These are phyloP conservation scores for Pelagophyceae sp. DNA, from an alignment of 352 stramenopile genomes.

Conservation along the genomic window DNA sequence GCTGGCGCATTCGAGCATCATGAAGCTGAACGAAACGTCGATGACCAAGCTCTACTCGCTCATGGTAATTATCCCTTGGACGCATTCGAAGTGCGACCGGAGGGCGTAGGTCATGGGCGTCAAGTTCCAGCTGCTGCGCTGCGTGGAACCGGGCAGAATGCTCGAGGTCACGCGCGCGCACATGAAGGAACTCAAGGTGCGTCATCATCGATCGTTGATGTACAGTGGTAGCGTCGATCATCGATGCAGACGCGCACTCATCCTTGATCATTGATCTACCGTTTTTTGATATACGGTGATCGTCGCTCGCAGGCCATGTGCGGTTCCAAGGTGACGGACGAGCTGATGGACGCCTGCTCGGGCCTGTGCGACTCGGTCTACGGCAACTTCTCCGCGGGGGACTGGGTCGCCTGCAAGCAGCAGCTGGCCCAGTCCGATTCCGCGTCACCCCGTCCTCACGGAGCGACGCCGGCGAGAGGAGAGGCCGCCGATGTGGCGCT, in stretches of 20 bases:
- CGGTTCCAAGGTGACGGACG: not conserved
- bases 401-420: constrained; percentile 71
- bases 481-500: too few species aligned
- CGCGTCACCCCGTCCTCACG: too few species aligned
- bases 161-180: constrained; percentile 73
- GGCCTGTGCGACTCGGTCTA: constrained; percentile 43
- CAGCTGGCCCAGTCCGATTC: constrained; percentile 61
- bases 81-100: too few species aligned
- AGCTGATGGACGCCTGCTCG: constrained; percentile 19
- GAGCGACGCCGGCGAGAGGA: too few species aligned
- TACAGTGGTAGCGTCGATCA: too few species aligned
- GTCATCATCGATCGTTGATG: too few species aligned
- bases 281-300: too few species aligned
- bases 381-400: constrained; percentile 47
- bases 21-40: constrained; percentile 77
- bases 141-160: constrained; percentile 63
- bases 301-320: too few species aligned
- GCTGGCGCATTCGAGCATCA: constrained; percentile 78
- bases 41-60: constrained; percentile 86
- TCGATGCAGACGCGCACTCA: too few species aligned
- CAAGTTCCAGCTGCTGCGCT: constrained; percentile 74
- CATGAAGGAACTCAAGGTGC: constrained; percentile 22
- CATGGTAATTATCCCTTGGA: too few species aligned
- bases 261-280: too few species aligned
- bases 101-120: too few species aligned